phyloP scores from a whole-genome alignment of 306 rosid species.

The Leucaena leucocephala region DNA sequence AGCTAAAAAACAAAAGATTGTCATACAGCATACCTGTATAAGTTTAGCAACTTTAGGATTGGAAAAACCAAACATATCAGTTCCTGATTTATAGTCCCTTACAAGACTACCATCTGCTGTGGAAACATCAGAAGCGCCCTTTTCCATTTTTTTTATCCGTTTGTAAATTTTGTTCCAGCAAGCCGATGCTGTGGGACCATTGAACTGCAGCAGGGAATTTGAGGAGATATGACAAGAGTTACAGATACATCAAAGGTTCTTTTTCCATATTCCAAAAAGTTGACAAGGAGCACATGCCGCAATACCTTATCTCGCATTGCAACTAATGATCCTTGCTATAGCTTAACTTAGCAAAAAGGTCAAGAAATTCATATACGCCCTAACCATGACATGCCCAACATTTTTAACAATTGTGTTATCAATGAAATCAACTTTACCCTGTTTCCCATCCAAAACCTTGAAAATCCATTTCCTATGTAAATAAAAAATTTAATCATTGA shows the following conservation, averaged over 20 bases:
- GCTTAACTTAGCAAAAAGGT: neutral
- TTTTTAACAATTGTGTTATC: neutral
- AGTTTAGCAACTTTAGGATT: constrained; percentile 79
- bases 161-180: constrained; percentile 90
- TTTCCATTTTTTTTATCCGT: constrained; percentile 64
- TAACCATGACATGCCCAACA: neutral
- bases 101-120: constrained; percentile 51
- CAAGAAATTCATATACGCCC: neutral
- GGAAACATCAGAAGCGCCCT: constrained; percentile 51
- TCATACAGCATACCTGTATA: constrained; percentile 58
- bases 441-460: neutral
- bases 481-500: neutral
- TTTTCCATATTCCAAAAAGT: constrained; percentile 29
- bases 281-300: constrained; percentile 17
- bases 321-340: neutral
- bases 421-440: neutral
- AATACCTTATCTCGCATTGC: neutral
- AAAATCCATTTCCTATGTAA: neutral
- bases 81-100: constrained; percentile 65
- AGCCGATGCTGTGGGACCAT: constrained; percentile 78
- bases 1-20: neutral
- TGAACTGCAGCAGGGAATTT: constrained; percentile 56
- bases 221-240: constrained; percentile 18
- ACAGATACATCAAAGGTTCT: constrained; percentile 22
- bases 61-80: constrained; percentile 96